A percentile compares a stretch with the other conserved stretches of the same genome.
phyloP scores from a whole-genome alignment of 164 flowering plant genomes.

The Kingdonia uniflora region DNA sequence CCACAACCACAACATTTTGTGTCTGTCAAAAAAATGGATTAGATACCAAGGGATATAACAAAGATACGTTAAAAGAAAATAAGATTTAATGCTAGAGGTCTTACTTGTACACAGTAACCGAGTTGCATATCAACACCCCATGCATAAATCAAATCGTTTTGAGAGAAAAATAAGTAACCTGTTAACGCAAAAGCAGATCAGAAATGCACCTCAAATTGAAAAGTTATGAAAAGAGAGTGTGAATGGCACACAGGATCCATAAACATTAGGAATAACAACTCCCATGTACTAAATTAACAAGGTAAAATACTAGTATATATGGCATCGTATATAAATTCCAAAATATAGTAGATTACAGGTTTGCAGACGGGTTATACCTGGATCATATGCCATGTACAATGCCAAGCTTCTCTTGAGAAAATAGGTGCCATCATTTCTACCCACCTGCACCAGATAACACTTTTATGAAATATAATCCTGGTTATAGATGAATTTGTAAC shows the following conservation, averaged over 20 bases:
- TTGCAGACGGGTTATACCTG: constrained; percentile 40
- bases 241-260: not conserved
- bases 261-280: too few species aligned
- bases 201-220: not conserved
- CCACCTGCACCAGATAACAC: constrained; percentile 49
- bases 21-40: constrained; percentile 19
- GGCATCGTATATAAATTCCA: too few species aligned
- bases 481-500: too few species aligned
- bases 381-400: constrained; percentile 86
- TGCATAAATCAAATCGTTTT: constrained; percentile 95
- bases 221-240: not conserved
- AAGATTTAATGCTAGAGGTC: not conserved
- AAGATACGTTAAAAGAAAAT: not conserved
- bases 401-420: constrained; percentile 84
- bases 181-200: too few species aligned
- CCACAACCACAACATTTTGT: constrained; percentile 79
- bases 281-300: too few species aligned
- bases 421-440: constrained; percentile 99
- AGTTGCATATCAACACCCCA: constrained; percentile 90
- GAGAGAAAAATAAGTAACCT: constrained; percentile 8
- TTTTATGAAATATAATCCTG: not conserved
- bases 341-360: too few species aligned
- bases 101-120: constrained; percentile 91
- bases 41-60: constrained; percentile 1
- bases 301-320: too few species aligned